Percentiles rank a stretch among this genome's conserved stretches.
Evolutionary conservation across 495 filamentous ascomycete genomes (phyloP).

Genomic region (Tuber magnatum): DNA sequence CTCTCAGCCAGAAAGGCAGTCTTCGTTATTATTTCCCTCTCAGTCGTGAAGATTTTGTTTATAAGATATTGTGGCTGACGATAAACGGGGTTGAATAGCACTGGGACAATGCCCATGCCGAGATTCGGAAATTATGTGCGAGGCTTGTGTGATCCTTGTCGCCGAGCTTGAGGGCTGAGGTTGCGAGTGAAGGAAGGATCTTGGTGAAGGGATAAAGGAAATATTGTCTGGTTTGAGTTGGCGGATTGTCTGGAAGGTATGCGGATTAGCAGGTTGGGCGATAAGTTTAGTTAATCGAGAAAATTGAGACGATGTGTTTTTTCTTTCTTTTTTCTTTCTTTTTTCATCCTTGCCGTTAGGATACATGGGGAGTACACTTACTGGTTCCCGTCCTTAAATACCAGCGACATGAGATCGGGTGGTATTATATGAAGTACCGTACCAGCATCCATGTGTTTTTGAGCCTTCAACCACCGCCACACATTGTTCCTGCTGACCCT

Average conservation of each 20-base stretch:
- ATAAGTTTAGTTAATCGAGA: neutral
- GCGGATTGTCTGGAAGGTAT: neutral
- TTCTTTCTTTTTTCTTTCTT: neutral
- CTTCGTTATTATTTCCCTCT: neutral
- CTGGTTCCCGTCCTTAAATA: too few relatives aligned
- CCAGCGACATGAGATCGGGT: neutral
- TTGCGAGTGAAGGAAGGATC: neutral
- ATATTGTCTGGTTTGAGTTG: neutral
- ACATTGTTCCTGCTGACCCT: neutral
- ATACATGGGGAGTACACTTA: neutral
- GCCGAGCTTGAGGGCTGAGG: neutral
- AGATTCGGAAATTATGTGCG: neutral
- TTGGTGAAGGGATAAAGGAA: neutral
- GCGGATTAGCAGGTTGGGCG: neutral
- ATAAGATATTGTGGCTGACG: neutral
- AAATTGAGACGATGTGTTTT: neutral
- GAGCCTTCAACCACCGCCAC: neutral
- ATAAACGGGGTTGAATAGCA: neutral
- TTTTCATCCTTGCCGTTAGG: neutral
- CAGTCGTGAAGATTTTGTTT: neutral
- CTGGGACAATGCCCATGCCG: neutral
- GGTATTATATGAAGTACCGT: neutral
- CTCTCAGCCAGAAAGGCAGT: neutral
- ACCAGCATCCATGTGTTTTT: neutral
- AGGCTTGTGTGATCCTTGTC: neutral